Percentiles rank a stretch among this genome's conserved stretches.
These are phyloP conservation scores for Dichotomocladium elegans DNA, from an alignment of 371 early-diverging fungal species.

Conservation along the genomic window DNA sequence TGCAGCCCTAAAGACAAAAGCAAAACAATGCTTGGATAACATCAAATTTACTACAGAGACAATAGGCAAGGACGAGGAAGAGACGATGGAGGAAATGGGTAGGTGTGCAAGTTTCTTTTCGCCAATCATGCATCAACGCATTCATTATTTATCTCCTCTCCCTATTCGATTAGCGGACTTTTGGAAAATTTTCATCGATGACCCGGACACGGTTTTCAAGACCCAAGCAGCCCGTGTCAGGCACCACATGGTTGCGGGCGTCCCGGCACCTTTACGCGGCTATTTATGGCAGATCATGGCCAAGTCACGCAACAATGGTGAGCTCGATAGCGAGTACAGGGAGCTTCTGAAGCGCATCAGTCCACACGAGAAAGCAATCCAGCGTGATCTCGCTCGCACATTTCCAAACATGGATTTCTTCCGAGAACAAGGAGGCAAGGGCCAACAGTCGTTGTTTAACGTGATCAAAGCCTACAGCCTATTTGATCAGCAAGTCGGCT, in stretches of 20 bases:
- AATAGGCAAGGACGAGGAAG: not conserved
- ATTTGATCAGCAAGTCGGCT: conserved; percentile 91
- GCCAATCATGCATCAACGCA: too few species aligned
- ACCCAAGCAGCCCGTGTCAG: conserved; percentile 20
- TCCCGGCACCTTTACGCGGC: conserved; percentile 84
- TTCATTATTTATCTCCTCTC: too few species aligned
- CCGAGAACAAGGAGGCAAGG: conserved; percentile 67
- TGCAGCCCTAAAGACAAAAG: conserved; percentile 23
- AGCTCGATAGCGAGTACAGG: conserved; percentile 75
- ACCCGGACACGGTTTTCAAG: conserved; percentile 20
- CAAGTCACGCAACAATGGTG: conserved; percentile 59
- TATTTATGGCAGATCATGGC: conserved; percentile 78
- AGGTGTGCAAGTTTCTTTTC: too few species aligned
- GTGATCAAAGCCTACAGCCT: conserved; percentile 89
- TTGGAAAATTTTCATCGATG: conserved; percentile 30
- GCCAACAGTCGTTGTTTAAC: conserved; percentile 77
- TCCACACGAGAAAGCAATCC: conserved; percentile 82
- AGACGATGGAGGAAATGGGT: not conserved
- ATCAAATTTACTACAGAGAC: too few species aligned
- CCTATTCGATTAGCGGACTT: conserved; percentile 28
- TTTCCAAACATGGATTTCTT: conserved; percentile 85
- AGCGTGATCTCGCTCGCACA: conserved; percentile 81
- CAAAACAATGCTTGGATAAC: conserved; percentile 5
- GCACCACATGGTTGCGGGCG: conserved; percentile 46
- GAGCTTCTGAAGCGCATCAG: conserved; percentile 74